Evolutionary conservation across 495 filamentous ascomycete genomes (phyloP).

Genomic region (Tuber aestivum): DNA sequence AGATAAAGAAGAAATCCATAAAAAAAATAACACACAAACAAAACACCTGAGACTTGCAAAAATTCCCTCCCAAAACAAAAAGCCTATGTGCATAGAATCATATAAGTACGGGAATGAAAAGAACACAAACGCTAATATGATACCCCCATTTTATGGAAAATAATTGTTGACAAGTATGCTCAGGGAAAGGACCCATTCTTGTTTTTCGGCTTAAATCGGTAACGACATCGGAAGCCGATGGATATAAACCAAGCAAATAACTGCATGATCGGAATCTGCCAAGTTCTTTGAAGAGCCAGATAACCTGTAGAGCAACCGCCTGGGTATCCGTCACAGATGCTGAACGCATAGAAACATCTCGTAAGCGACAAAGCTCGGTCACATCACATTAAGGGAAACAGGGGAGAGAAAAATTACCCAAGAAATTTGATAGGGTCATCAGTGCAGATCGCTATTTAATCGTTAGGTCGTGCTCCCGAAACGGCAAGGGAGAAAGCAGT

Average conservation of each 20-base stretch:
- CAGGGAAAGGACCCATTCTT: conserved; percentile 10
- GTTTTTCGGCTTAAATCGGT: conserved; percentile 19
- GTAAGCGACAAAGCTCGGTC: background rate
- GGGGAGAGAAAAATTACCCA: conserved; percentile 29
- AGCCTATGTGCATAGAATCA: background rate
- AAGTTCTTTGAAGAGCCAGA: conserved; percentile 12
- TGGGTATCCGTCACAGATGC: conserved; percentile 21
- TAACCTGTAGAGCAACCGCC: conserved; percentile 11
- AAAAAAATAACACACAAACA: background rate
- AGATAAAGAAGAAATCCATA: background rate
- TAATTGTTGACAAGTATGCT: conserved; percentile 20
- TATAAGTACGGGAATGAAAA: conserved; percentile 7
- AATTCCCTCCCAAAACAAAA: background rate
- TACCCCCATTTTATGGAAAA: background rate
- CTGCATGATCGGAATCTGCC: conserved; percentile 17
- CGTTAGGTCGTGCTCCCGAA: conserved; percentile 9
- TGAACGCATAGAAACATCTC: conserved; percentile 8
- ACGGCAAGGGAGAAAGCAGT: background rate
- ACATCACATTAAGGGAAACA: background rate
- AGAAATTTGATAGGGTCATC: conserved; percentile 53
- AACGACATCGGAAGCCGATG: conserved; percentile 24
- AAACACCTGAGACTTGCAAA: background rate
- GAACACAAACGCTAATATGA: conserved; percentile 8
- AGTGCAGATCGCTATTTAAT: conserved; percentile 42
- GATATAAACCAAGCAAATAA: conserved; percentile 24